A percentile compares a stretch with the other conserved stretches of the same genome.
Evolutionary conservation across 2,329 filamentous ascomycete genomes (phyloP).

Genomic region (Colletotrichum cereale): DNA sequence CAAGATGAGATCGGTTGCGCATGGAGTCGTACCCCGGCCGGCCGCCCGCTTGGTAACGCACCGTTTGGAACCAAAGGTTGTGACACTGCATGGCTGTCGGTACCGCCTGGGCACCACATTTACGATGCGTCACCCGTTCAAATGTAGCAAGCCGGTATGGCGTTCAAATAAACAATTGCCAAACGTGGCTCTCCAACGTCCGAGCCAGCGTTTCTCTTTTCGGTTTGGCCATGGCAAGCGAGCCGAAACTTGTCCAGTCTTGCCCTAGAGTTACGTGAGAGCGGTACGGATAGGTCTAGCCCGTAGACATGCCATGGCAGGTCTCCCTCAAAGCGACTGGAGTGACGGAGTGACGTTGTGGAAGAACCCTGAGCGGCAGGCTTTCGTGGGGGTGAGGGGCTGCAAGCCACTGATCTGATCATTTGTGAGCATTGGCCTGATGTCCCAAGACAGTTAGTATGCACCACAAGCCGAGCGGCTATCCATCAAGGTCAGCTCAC

Average conservation of each 20-base stretch:
- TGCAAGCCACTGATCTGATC: constrained; percentile 30
- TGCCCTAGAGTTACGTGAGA: not conserved
- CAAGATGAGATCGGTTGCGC: constrained; percentile 23
- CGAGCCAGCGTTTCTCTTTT: not conserved
- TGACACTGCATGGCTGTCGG: not conserved
- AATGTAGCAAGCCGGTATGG: not conserved
- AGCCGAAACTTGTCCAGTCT: not conserved
- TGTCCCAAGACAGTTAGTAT: constrained; percentile 10
- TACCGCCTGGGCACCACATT: not conserved
- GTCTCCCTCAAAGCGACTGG: not conserved
- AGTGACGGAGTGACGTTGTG: constrained; percentile 30
- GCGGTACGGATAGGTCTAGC: not conserved
- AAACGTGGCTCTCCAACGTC: not conserved
- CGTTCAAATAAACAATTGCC: too few species aligned
- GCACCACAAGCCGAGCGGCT: constrained; percentile 21
- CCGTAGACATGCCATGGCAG: constrained; percentile 3
- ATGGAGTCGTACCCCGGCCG: constrained; percentile 6
- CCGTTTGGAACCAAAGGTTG: not conserved
- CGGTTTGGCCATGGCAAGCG: constrained; percentile 12
- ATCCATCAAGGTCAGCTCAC: constrained; percentile 8
- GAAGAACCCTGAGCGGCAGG: constrained; percentile 8
- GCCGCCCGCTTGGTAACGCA: constrained; percentile 17
- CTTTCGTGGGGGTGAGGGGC: not conserved
- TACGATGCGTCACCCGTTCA: not conserved
- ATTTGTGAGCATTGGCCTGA: constrained; percentile 24